Percentiles rank a stretch among this genome's conserved stretches.
Conservation (phyloP, 2,329 filamentous ascomycete genomes). For the Fusarium sublunatum region DNA sequence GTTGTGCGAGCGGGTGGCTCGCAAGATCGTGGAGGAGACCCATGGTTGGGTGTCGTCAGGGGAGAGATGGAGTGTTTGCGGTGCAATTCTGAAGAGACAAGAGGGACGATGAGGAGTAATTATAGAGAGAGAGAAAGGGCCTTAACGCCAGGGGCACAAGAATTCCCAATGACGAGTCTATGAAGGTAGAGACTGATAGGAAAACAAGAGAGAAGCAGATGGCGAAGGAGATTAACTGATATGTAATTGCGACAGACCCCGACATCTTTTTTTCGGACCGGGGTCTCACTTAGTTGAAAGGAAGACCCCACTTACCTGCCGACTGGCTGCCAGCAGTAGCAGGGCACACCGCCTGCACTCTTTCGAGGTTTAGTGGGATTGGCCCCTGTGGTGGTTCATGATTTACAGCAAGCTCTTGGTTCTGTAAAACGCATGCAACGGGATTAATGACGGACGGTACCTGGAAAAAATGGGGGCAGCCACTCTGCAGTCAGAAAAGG, state of each 20-base stretch:
- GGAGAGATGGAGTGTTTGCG: constrained; percentile 8
- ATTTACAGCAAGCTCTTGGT: constrained; percentile 9
- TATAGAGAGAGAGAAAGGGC: constrained; percentile 1
- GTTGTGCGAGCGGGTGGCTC: constrained; percentile 61
- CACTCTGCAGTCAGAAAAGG: neutral
- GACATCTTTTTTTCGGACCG: constrained; percentile 43
- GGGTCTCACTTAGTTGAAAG: constrained; percentile 29
- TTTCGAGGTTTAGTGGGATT: constrained; percentile 25
- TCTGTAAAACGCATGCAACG: constrained; percentile 16
- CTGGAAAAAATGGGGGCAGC: constrained; percentile 26
- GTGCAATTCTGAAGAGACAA: constrained; percentile 3
- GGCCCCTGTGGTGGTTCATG: constrained; percentile 9
- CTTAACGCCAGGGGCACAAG: constrained; percentile 19
- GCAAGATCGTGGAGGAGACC: constrained; percentile 65
- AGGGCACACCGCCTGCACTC: constrained; percentile 33
- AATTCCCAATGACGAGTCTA: constrained; percentile 36
- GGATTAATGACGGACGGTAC: constrained; percentile 25
- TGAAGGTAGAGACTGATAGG: constrained; percentile 30
- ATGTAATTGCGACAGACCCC: constrained; percentile 46
- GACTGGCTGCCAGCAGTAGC: constrained; percentile 24
- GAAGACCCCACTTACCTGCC: constrained; percentile 28
- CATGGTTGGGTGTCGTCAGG: constrained; percentile 55
- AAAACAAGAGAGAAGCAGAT: constrained; percentile 30
- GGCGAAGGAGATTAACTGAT: constrained; percentile 49
- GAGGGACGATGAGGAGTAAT: neutral